Conservation (phyloP, 176 grass and related monocot genomes). For the Raddia guianensis region DNA sequence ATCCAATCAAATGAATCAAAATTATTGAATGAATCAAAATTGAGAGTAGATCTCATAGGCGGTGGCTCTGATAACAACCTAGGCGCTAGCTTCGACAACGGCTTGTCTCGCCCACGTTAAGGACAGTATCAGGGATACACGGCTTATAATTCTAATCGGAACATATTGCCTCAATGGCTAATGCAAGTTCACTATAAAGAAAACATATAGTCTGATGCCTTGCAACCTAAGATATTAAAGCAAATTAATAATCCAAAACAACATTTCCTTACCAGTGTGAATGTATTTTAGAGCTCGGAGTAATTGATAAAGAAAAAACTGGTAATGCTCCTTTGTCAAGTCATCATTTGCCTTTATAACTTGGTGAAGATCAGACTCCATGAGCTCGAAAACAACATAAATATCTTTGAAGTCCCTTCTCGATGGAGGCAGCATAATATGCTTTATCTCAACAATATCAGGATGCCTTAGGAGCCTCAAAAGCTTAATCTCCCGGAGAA, state of each 20-base stretch:
- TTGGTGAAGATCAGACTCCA: slow-evolving; percentile 99
- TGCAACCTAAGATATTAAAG: not conserved
- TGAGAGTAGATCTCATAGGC: not conserved
- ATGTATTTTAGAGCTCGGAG: slow-evolving; percentile 99
- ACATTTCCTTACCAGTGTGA: slow-evolving; percentile 68
- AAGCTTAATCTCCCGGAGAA: slow-evolving; percentile 98
- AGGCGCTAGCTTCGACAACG: no score
- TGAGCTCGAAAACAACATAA: slow-evolving; percentile 99
- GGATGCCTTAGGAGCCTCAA: slow-evolving; percentile 92
- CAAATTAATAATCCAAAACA: slow-evolving; percentile 9
- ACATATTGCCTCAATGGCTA: not conserved
- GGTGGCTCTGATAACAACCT: no score
- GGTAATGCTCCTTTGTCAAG: slow-evolving; percentile 97
- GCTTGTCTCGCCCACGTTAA: no score
- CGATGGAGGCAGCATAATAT: slow-evolving; percentile 98
- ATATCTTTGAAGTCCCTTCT: slow-evolving; percentile 97
- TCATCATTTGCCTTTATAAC: slow-evolving; percentile 99
- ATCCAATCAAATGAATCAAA: no score
- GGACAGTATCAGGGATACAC: no score
- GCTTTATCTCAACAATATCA: slow-evolving; percentile 99
- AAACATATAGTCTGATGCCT: not conserved
- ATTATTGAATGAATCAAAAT: no score
- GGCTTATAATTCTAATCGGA: slow-evolving; percentile 21
- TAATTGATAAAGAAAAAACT: slow-evolving; percentile 98
- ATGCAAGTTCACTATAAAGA: slow-evolving; percentile 28